Conservation (phyloP, 2,329 filamentous ascomycete genomes). For the Calonectria honghensis region DNA sequence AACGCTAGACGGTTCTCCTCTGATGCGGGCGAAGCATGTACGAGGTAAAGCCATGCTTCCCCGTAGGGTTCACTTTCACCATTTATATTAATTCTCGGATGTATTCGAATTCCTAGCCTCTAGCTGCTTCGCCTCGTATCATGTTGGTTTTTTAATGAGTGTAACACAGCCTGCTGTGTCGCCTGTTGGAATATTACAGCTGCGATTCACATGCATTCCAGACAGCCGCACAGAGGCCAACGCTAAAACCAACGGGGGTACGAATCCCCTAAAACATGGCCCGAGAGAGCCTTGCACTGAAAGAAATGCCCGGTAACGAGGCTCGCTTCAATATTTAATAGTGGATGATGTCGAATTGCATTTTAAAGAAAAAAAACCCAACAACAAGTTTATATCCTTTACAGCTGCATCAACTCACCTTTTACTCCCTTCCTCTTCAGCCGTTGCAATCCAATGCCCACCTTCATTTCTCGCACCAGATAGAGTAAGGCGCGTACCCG, state of each 20-base stretch:
- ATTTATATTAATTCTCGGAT: not conserved
- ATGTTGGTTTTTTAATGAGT: not conserved
- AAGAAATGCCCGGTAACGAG: not conserved
- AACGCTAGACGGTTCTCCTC: not conserved
- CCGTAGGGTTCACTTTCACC: not conserved
- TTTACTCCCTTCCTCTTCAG: not conserved
- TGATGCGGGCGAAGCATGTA: not conserved
- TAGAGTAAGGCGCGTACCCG: conserved; percentile 24
- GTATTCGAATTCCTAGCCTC: not conserved
- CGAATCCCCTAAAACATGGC: not conserved
- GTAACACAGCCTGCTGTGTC: not conserved
- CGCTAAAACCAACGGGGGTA: not conserved
- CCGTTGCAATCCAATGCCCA: conserved; percentile 3
- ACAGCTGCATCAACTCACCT: conserved; percentile 3
- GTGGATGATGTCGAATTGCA: no score
- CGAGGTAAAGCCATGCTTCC: not conserved
- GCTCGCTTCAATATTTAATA: not conserved
- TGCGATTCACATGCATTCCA: not conserved
- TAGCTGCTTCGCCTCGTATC: not conserved
- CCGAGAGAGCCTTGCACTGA: not conserved
- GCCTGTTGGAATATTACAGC: not conserved
- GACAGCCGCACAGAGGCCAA: not conserved
- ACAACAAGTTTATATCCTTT: not conserved
- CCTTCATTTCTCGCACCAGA: conserved; percentile 4
- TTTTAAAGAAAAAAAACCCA: not conserved